phyloP scores from a whole-genome alignment of 257 asterid genomes.

The Eustoma russellianum region DNA sequence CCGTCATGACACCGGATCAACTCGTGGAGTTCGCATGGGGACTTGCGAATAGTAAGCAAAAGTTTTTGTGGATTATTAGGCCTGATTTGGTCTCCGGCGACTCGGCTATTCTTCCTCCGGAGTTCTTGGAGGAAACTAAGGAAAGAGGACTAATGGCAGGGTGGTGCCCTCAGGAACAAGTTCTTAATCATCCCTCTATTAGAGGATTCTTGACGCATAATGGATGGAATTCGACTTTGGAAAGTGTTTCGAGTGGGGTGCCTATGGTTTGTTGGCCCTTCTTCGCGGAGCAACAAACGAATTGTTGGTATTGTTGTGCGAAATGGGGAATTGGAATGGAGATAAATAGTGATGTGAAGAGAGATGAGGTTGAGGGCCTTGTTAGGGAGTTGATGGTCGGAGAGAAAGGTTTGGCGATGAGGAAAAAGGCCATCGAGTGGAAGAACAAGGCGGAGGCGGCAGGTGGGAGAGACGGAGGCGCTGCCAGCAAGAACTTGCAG shows the following conservation, averaged over 20 bases:
- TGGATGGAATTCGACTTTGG: constrained; percentile 54
- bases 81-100: constrained; percentile 44
- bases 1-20: constrained; percentile 30
- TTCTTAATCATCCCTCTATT: constrained; percentile 33
- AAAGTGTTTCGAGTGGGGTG: constrained; percentile 29
- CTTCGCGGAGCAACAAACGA: constrained; percentile 48
- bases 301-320: constrained; percentile 36
- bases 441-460: constrained; percentile 23
- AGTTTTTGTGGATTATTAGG: constrained; percentile 44
- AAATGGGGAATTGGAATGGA: constrained; percentile 41
- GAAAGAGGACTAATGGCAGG: constrained; percentile 27
- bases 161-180: constrained; percentile 55
- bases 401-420: constrained; percentile 25
- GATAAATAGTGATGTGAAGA: constrained; percentile 35
- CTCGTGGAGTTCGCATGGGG: constrained; percentile 55
- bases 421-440: constrained; percentile 26
- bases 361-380: constrained; percentile 30
- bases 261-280: constrained; percentile 67
- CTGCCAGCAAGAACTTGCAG: constrained; percentile 26
- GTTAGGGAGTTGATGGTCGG: constrained; percentile 36
- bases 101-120: constrained; percentile 16
- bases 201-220: constrained; percentile 54
- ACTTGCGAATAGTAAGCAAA: constrained; percentile 29
- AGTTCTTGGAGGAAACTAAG: constrained; percentile 21
- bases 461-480: constrained; percentile 1